Evolutionary conservation across 2,329 filamentous ascomycete genomes (phyloP).

Genomic region (Ophiostoma fasciatum): DNA sequence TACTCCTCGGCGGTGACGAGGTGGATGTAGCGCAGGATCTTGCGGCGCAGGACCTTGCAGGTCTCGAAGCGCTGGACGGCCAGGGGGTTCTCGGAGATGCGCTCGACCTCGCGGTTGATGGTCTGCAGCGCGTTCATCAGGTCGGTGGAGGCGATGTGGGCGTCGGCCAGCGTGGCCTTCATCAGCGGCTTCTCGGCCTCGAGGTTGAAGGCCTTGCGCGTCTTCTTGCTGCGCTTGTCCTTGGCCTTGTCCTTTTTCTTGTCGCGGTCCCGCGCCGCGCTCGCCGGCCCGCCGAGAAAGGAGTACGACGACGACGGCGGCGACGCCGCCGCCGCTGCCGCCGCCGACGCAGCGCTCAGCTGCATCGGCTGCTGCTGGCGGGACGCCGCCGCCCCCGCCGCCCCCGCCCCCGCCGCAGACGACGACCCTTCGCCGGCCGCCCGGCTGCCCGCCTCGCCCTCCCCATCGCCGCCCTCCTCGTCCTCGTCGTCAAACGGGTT

Average conservation of each 20-base stretch:
- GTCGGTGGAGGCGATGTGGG: slow-evolving; percentile 83
- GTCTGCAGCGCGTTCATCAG: slow-evolving; percentile 74
- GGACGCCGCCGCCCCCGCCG: slow-evolving; percentile 11
- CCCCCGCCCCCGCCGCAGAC: slow-evolving; percentile 7
- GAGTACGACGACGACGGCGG: slow-evolving; percentile 14
- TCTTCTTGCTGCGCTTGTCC: slow-evolving; percentile 37
- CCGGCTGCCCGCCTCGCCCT: slow-evolving; percentile 16
- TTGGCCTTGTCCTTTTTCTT: slow-evolving; percentile 33
- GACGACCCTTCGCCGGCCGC: background rate
- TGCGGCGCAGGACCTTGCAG: slow-evolving; percentile 73
- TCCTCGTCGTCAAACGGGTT: slow-evolving; percentile 55
- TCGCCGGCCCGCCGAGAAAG: background rate
- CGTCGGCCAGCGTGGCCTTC: slow-evolving; percentile 75
- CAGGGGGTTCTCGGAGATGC: slow-evolving; percentile 69
- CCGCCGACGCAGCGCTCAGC: slow-evolving; percentile 24
- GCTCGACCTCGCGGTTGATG: slow-evolving; percentile 78
- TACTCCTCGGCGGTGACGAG: slow-evolving; percentile 82
- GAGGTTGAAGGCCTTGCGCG: slow-evolving; percentile 58
- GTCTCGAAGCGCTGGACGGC: slow-evolving; percentile 66
- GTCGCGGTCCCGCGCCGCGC: slow-evolving; percentile 22
- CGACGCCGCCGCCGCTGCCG: background rate
- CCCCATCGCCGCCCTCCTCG: slow-evolving; percentile 42
- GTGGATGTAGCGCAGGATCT: slow-evolving; percentile 84
- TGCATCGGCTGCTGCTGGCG: too few species aligned
- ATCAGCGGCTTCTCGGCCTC: slow-evolving; percentile 80